These are phyloP conservation scores for Jaenimonas drosophilae DNA, from an alignment of 208 protist genomes.

Conservation along the genomic window DNA sequence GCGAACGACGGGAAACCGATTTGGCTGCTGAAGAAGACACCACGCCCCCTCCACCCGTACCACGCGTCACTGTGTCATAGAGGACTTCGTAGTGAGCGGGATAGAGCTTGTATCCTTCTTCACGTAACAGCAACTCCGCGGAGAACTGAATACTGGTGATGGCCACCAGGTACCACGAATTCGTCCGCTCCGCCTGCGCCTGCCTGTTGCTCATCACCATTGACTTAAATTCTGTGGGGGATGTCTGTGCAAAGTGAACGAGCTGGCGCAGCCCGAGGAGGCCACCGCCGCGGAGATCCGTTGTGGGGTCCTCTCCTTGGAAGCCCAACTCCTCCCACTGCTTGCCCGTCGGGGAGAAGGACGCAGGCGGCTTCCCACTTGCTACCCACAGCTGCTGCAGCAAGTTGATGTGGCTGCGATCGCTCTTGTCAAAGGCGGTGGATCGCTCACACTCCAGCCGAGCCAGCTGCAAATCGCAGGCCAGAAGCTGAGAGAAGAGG, in stretches of 20 bases:
- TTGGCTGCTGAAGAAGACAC: no score
- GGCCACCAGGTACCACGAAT: constrained; percentile 74
- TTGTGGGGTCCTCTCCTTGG: constrained; percentile 79
- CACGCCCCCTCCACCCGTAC: no score
- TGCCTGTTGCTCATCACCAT: constrained; percentile 72
- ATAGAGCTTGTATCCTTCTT: constrained; percentile 42
- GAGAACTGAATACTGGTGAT: constrained; percentile 85
- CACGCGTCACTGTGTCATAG: constrained; percentile 51
- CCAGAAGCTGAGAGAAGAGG: constrained; percentile 42
- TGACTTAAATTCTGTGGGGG: constrained; percentile 37
- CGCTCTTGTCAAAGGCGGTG: constrained; percentile 48
- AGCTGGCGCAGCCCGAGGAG: constrained; percentile 69
- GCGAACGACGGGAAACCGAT: no score
- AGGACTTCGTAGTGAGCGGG: constrained; percentile 54
- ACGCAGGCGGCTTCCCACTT: constrained; percentile 16
- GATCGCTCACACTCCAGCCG: constrained; percentile 43
- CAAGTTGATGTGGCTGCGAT: constrained; percentile 36
- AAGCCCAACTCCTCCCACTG: constrained; percentile 80
- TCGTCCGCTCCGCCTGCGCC: constrained; percentile 14
- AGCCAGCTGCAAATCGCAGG: constrained; percentile 24
- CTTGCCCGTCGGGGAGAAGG: constrained; percentile 25
- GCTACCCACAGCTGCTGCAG: constrained; percentile 66
- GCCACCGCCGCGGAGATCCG: constrained; percentile 82
- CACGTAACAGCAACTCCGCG: constrained; percentile 47
- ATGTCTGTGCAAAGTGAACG: constrained; percentile 65